A percentile compares a stretch with the other conserved stretches of the same genome.
Evolutionary conservation across 441 rosid genomes (phyloP).

Genomic region (Pelargonium citronellum): DNA sequence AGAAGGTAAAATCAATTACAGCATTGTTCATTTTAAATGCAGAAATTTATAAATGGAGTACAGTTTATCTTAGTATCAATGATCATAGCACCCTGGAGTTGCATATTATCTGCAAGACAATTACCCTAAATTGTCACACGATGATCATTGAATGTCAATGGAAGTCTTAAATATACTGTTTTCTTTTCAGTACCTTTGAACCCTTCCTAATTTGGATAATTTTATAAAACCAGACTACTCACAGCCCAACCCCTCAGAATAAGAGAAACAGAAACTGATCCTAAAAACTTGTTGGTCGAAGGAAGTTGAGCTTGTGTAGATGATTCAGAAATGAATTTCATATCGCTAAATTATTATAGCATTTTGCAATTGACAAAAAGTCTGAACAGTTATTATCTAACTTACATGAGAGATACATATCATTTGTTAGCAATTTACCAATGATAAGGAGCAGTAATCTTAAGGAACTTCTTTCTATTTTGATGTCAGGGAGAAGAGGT

Average conservation of each 20-base stretch:
- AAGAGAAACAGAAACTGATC: constrained; percentile 1
- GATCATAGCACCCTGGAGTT: constrained; percentile 2
- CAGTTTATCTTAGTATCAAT: background rate
- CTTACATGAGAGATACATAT: background rate
- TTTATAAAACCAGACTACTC: background rate
- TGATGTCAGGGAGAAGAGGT: constrained; percentile 71
- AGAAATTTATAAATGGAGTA: background rate
- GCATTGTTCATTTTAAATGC: constrained; percentile 9
- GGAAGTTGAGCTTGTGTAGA: background rate
- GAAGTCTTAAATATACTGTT: background rate
- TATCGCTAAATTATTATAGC: background rate
- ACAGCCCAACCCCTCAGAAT: constrained; percentile 4
- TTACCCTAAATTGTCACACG: background rate
- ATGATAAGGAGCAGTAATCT: background rate
- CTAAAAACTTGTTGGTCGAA: background rate
- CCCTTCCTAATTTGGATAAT: background rate
- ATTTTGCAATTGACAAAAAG: background rate
- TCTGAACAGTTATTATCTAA: background rate
- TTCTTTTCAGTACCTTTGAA: background rate
- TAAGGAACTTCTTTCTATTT: background rate
- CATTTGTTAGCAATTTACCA: background rate
- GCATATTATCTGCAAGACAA: background rate
- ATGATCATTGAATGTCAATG: background rate
- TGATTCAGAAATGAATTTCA: background rate
- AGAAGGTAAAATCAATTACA: constrained; percentile 47